Percentiles rank a stretch among this genome's conserved stretches.
These are phyloP conservation scores for Zasmidium cellare DNA, from an alignment of 2,329 filamentous ascomycete genomes.

Conservation along the genomic window DNA sequence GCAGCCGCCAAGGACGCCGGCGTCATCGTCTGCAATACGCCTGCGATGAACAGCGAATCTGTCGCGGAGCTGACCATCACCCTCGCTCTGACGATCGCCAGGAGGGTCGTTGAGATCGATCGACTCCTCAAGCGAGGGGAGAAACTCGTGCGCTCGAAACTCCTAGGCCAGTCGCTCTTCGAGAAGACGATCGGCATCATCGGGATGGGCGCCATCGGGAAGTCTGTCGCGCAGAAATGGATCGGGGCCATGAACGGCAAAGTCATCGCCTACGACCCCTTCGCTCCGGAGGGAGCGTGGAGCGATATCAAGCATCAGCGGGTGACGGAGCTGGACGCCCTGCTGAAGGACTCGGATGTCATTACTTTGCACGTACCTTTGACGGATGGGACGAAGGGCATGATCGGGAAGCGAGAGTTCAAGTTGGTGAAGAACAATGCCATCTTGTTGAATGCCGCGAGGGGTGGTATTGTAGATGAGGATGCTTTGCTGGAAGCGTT, in stretches of 20 bases:
- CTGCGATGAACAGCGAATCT: slow-evolving; percentile 45
- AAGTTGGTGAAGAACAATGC: slow-evolving; percentile 31
- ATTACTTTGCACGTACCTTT: slow-evolving; percentile 39
- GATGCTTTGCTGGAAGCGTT: slow-evolving; percentile 30
- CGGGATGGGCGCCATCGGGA: slow-evolving; percentile 42
- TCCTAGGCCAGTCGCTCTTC: slow-evolving; percentile 31
- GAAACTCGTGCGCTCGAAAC: slow-evolving; percentile 28
- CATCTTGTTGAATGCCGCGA: slow-evolving; percentile 36
- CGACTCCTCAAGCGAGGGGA: slow-evolving; percentile 24
- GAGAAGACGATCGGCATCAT: slow-evolving; percentile 40
- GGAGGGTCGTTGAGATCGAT: slow-evolving; percentile 35
- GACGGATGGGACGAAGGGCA: slow-evolving; percentile 27
- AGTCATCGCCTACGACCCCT: slow-evolving; percentile 40
- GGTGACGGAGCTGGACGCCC: slow-evolving; percentile 31
- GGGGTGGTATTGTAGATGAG: slow-evolving; percentile 38
- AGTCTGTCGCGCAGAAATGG: slow-evolving; percentile 38
- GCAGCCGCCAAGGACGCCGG: slow-evolving; percentile 44
- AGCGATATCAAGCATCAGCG: slow-evolving; percentile 24
- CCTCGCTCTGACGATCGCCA: slow-evolving; percentile 34
- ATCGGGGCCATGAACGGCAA: slow-evolving; percentile 31
- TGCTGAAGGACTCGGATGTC: slow-evolving; percentile 36
- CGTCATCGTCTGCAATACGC: slow-evolving; percentile 49
- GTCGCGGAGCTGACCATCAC: slow-evolving; percentile 39
- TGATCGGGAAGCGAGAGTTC: slow-evolving; percentile 34
- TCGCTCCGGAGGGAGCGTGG: slow-evolving; percentile 28